Conservation (phyloP, 2,329 filamentous ascomycete genomes). For the Thelonectria blattea region DNA sequence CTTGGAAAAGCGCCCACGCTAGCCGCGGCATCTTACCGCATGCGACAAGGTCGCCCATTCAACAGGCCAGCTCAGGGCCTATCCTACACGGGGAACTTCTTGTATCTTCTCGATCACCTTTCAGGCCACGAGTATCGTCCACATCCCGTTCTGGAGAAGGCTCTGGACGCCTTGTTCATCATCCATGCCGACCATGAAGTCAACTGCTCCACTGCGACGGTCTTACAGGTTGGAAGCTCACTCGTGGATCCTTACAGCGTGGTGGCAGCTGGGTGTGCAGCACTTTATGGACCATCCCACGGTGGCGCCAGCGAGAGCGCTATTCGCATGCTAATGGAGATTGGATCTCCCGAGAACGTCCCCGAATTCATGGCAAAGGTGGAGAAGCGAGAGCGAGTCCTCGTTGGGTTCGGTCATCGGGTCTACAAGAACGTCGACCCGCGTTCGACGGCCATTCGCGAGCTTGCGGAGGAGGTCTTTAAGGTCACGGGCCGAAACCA, state of each 20-base stretch:
- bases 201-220: conserved; percentile 62
- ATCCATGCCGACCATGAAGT: conserved; percentile 66
- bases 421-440: conserved; percentile 62
- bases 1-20: conserved; percentile 58
- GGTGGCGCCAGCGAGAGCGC: conserved; percentile 65
- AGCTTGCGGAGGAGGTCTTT: conserved; percentile 57
- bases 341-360: conserved; percentile 57
- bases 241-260: conserved; percentile 62
- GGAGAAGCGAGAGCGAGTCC: conserved; percentile 55
- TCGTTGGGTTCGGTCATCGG: conserved; percentile 63
- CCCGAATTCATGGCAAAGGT: conserved; percentile 57
- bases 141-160: conserved; percentile 55
- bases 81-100: conserved; percentile 61
- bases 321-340: conserved; percentile 59
- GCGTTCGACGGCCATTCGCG: conserved; percentile 55
- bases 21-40: conserved; percentile 58
- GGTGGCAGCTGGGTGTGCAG: conserved; percentile 58
- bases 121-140: conserved; percentile 54
- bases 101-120: conserved; percentile 60
- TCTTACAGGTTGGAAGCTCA: conserved; percentile 61
- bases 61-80: conserved; percentile 54
- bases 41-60: conserved; percentile 58
- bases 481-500: conserved; percentile 57
- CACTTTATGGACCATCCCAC: conserved; percentile 62
- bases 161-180: conserved; percentile 60